These are phyloP conservation scores for Cryptococcus amylolentus DNA, from an alignment of 1,284 basidiomycete genomes.

Conservation along the genomic window DNA sequence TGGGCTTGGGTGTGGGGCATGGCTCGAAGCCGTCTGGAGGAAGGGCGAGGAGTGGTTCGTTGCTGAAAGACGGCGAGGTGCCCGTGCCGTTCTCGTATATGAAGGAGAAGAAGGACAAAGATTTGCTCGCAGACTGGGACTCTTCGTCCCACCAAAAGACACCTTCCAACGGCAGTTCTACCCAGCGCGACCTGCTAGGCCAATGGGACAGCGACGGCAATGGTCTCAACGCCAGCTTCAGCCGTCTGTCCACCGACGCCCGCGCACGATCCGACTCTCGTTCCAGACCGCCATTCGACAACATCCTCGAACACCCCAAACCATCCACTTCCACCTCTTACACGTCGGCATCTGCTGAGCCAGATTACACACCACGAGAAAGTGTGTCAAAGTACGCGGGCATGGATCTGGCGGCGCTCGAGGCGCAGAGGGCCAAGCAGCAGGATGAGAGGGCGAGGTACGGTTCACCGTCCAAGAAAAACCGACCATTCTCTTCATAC, in stretches of 20 bases:
- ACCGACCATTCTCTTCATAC: conserved; percentile 10
- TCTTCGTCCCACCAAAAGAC: neutral
- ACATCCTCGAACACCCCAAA: conserved; percentile 20
- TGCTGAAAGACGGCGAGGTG: conserved; percentile 17
- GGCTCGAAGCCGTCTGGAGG: conserved; percentile 5
- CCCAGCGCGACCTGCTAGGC: conserved; percentile 33
- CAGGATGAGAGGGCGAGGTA: neutral
- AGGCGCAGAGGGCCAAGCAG: neutral
- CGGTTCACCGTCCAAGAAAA: neutral
- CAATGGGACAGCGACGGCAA: conserved; percentile 33
- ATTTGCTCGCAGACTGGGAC: conserved; percentile 22
- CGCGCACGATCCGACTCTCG: conserved; percentile 14
- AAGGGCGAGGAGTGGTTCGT: conserved; percentile 24
- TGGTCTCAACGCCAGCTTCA: conserved; percentile 35
- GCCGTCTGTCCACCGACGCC: conserved; percentile 7
- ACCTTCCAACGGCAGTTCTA: conserved; percentile 1
- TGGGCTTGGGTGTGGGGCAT: conserved; percentile 8
- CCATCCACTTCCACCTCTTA: neutral
- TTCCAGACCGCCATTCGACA: conserved; percentile 16
- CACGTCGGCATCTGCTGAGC: neutral
- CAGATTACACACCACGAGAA: conserved; percentile 27
- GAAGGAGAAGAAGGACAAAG: conserved; percentile 10
- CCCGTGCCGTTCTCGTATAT: conserved; percentile 20
- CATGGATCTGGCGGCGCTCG: conserved; percentile 7
- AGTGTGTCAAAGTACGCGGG: conserved; percentile 23